Evolutionary conservation across 2,329 filamentous ascomycete genomes (phyloP).

Genomic region (Eurotiales sp.): DNA sequence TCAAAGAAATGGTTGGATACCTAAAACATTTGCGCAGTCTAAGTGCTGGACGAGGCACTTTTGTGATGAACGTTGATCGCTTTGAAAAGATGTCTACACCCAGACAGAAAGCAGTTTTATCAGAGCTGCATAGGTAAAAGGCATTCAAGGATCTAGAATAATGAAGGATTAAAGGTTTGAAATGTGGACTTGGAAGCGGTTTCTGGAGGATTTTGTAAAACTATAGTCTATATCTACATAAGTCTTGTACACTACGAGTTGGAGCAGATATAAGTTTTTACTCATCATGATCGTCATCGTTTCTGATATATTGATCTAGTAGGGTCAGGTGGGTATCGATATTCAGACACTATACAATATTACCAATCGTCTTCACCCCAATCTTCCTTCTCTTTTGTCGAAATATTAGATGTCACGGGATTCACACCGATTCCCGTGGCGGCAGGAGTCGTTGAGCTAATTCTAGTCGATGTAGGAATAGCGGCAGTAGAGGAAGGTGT

Average conservation of each 20-base stretch:
- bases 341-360: not conserved
- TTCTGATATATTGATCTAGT: not conserved
- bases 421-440: constrained; percentile 19
- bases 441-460: constrained; percentile 21
- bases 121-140: constrained; percentile 37
- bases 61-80: constrained; percentile 69
- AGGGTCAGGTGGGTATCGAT: constrained; percentile 7
- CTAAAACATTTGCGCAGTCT: constrained; percentile 82
- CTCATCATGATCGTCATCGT: not conserved
- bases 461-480: constrained; percentile 15
- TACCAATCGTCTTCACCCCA: constrained; percentile 16
- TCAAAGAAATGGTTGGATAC: constrained; percentile 97
- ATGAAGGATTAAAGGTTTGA: too few species aligned
- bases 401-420: constrained; percentile 14
- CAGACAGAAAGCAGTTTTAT: constrained; percentile 56
- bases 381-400: constrained; percentile 46
- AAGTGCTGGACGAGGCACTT: constrained; percentile 78
- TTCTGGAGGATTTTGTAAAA: not conserved
- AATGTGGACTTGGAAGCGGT: not conserved
- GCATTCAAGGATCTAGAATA: not conserved
- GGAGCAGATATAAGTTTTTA: not conserved
- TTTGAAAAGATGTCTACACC: constrained; percentile 65
- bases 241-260: constrained; percentile 1
- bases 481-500: constrained; percentile 18
- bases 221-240: not conserved